Percentiles rank a stretch among this genome's conserved stretches.
phyloP scores from a whole-genome alignment of 345 rosid genomes.

The Populus tremula region DNA sequence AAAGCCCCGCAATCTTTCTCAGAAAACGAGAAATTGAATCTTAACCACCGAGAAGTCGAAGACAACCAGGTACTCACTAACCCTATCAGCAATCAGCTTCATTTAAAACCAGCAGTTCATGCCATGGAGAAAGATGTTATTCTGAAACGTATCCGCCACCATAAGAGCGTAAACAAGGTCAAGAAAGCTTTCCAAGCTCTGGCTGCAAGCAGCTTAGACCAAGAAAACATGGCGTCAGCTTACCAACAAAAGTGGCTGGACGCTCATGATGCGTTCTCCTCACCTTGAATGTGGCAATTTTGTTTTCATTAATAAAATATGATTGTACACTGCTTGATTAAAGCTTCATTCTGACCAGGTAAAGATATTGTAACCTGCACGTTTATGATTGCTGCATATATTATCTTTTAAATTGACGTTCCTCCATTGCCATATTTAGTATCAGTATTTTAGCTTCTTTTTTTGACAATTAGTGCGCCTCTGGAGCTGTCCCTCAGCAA shows the following conservation, averaged over 20 bases:
- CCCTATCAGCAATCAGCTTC: conserved; percentile 33
- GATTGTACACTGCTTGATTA: neutral
- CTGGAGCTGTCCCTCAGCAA: neutral
- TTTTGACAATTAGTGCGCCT: neutral
- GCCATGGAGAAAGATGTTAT: conserved; percentile 33
- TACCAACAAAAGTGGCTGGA: conserved; percentile 28
- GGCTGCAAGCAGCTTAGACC: conserved; percentile 16
- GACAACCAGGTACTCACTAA: conserved; percentile 2
- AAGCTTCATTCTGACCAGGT: neutral
- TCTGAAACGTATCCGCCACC: conserved; percentile 49
- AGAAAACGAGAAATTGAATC: conserved; percentile 6
- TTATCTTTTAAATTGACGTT: neutral
- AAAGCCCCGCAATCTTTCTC: conserved; percentile 1
- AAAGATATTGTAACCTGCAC: neutral
- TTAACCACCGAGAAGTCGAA: conserved; percentile 10
- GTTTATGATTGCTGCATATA: neutral
- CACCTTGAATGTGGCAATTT: conserved; percentile 24
- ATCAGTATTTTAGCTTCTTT: neutral
- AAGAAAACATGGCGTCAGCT: neutral
- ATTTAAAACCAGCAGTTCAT: conserved; percentile 32
- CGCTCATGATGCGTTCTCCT: conserved; percentile 41
- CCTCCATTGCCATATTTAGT: neutral
- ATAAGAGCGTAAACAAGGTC: conserved; percentile 32
- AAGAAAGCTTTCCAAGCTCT: conserved; percentile 32
- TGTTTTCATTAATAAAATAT: neutral